Evolutionary conservation across 2,329 filamentous ascomycete genomes (phyloP).

Genomic region (Colletotrichum truncatum): DNA sequence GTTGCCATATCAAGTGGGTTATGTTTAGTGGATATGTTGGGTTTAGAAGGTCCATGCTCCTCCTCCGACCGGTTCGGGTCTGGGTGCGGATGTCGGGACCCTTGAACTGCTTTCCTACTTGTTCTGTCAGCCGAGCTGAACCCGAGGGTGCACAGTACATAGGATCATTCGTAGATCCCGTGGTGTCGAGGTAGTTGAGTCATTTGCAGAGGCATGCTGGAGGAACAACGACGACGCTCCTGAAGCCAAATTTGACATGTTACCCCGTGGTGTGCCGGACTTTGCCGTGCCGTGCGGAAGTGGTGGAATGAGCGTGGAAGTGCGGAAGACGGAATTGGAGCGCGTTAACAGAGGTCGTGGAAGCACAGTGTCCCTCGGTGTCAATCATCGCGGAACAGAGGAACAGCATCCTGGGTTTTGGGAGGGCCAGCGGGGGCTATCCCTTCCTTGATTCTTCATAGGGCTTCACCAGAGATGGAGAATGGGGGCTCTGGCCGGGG

Average conservation of each 20-base stretch:
- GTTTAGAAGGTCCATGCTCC: background rate
- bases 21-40: conserved; percentile 3
- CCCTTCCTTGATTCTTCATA: conserved; percentile 8
- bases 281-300: background rate
- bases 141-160: background rate
- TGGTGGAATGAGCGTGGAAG: background rate
- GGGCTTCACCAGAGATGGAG: conserved; percentile 16
- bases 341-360: background rate
- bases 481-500: background rate
- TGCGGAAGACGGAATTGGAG: conserved; percentile 10
- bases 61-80: conserved; percentile 1
- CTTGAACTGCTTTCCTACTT: background rate
- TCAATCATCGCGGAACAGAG: conserved; percentile 4
- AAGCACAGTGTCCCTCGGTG: background rate
- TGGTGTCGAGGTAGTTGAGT: background rate
- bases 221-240: background rate
- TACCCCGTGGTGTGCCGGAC: background rate
- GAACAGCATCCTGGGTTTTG: background rate
- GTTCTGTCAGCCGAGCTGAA: conserved; percentile 1
- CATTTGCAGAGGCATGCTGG: background rate
- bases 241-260: background rate
- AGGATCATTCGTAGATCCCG: background rate
- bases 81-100: conserved; percentile 6
- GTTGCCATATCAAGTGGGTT: background rate
- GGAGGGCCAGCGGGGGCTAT: background rate